Evolutionary conservation across 73 alveolate species (phyloP), one percentile per base, ranked within the genome.

Genomic region (Paramecium octaurelia): DNA sequence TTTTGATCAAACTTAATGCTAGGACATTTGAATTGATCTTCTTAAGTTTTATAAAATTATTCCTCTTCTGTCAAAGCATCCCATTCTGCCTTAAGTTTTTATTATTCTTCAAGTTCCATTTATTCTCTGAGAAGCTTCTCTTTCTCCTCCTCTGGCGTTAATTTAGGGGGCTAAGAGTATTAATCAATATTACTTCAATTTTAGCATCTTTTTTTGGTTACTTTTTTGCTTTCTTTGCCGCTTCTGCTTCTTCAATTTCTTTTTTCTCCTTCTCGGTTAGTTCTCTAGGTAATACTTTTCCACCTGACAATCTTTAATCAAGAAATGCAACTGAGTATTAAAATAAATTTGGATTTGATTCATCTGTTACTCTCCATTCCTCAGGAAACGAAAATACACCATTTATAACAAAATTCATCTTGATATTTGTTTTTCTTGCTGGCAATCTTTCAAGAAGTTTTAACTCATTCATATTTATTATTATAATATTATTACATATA

Each of bases 171-270:
- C 46, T 73, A 58, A 42, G 31, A 64, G 48, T 68, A 77, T 36
- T 14, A 68, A 27, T 29, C 35, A 1, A 5, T 86, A 86, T 40
- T 91, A 93, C 95, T 69, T 92, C 94, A 86, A 93, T 92, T 87
- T 94, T 93, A 5, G 96, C 92, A 44, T 94, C 98, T 77, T 89
- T 92, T 21, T 94, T 88, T 42, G 92, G 92, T 50, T 92, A 94
- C 58, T 92, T 92, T 76, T 92, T 92, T 16, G 89, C 64, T 12
- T 95, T 95, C 40, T 89, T 90, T 5, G 94, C 94, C 29, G 93
- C 95, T 14, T 86, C 94, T n/a, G 97, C 97, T 46, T 95, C 97
- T 70, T 94, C 98, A 3, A 92, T 92, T 86, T 96, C 98, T 58
- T 87, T 95, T 43, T 91, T 94, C 86, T 96, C 98, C 31, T 94